Evolutionary conservation across 2,329 filamentous ascomycete species (phyloP), one percentile per base, ranked within the genome.

Genomic region (Fusarium pseudocircinatum): DNA sequence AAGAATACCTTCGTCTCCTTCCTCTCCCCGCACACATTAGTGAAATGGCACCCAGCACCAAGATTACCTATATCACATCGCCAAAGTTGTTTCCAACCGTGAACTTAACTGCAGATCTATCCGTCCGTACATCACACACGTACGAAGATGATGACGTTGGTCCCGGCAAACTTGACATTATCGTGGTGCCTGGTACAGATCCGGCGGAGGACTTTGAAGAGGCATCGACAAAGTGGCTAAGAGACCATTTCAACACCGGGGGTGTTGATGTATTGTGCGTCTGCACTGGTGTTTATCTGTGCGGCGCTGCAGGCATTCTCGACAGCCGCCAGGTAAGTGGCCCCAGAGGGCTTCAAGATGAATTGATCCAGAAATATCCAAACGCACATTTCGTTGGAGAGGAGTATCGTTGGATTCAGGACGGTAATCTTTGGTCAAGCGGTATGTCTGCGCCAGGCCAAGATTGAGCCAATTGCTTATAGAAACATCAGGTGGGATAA

Each of bases 351-450:
- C 18, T 88, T 62, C 84, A 88, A 74, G 78, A 80, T 16, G 60
- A 81, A 32, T 74, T 88, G 52, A 73, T 66, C 49, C 72, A 79
- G 49, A 82, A 78, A 75, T 86, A 82, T 52, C 84, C 81, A 20
- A 78, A 78, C 2, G 79, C 83, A 26, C 80, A 81, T 60, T 81
- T 87, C 65, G 81, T 85, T 15, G 87, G 87, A 6, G 80, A 86
- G 6, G 82, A 82, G 77, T 77, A 85, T 57, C 80, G 87, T 43
- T 89, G 87, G 87, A 79, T 84, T 42, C 81, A 83, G 63, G 87
- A 89, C 69, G 87, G 86, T 15, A 88, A 86, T 72, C 78, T 89
- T 44, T 89, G 88, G 87, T 85, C 84, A 32, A 86, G 86, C 72
- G 87, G 87, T 87, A 77, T 62, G 84, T 82, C 26, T 26, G 36